A percentile compares a stretch with the other conserved stretches of the same genome.
Evolutionary conservation across 768 basidiomycete genomes (phyloP).

Genomic region (Kwoniella sp.): DNA sequence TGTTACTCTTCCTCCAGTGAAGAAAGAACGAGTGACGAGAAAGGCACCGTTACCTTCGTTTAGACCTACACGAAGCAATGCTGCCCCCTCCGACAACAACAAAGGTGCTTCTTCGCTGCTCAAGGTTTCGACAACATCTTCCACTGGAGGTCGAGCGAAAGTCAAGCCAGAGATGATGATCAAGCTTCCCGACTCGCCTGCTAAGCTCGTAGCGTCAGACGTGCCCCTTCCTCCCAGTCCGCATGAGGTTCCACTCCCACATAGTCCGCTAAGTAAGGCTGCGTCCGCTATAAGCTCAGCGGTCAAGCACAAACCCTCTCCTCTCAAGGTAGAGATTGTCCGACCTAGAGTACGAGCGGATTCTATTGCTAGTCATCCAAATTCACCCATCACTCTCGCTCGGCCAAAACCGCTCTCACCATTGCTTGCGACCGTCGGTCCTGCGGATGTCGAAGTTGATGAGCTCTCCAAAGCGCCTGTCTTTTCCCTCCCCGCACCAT

Average conservation of each 20-base stretch:
- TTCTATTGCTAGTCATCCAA: constrained; percentile 5
- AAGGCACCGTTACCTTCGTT: constrained; percentile 45
- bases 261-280: constrained; percentile 9
- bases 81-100: background rate
- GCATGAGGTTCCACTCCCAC: constrained; percentile 16
- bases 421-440: constrained; percentile 11
- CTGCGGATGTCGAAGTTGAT: background rate
- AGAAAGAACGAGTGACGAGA: constrained; percentile 39
- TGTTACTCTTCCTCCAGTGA: constrained; percentile 29
- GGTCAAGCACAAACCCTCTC: constrained; percentile 9
- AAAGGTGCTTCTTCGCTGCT: constrained; percentile 9
- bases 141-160: constrained; percentile 15
- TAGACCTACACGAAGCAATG: constrained; percentile 19
- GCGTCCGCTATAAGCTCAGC: background rate
- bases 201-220: constrained; percentile 3
- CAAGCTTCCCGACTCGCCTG: constrained; percentile 15
- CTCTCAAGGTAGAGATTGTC: constrained; percentile 11
- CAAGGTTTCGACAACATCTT: constrained; percentile 26
- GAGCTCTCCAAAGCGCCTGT: background rate
- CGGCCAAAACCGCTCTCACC: constrained; percentile 21
- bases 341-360: constrained; percentile 11
- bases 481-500: background rate
- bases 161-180: constrained; percentile 22
- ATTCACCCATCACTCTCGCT: constrained; percentile 16
- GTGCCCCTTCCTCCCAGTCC: constrained; percentile 21